phyloP scores from a whole-genome alignment of 345 rosid genomes.

The Hibiscus tridactylites region DNA sequence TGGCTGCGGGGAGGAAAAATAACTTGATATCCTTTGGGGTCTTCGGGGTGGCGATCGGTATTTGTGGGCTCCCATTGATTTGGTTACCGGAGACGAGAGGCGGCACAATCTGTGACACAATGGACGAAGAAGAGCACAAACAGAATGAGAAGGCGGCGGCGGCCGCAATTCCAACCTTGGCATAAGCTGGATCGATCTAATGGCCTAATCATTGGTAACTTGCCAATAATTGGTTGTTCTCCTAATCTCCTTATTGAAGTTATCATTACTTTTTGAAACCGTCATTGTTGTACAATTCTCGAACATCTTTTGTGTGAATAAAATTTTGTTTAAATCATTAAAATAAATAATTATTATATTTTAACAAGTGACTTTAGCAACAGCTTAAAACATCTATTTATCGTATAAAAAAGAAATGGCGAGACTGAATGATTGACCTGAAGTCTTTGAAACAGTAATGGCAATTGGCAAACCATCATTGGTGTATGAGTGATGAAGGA shows the following conservation, averaged over 20 bases:
- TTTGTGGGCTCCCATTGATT: conserved; percentile 41
- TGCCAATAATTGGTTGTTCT: not conserved
- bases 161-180: not conserved
- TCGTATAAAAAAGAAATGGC: too few species aligned
- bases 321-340: too few species aligned
- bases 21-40: conserved; percentile 38
- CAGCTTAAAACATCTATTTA: too few species aligned
- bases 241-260: not conserved
- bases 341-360: too few species aligned
- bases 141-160: not conserved
- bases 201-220: not conserved
- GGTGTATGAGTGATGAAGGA: conserved; percentile 18
- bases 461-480: conserved; percentile 23
- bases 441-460: not conserved
- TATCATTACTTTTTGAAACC: too few species aligned
- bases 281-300: too few species aligned
- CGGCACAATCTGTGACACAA: conserved; percentile 37
- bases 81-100: conserved; percentile 61
- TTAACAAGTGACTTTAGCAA: too few species aligned
- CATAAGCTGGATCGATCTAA: not conserved
- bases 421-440: too few species aligned
- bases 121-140: conserved; percentile 55
- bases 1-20: conserved; percentile 41
- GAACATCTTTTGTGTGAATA: too few species aligned
- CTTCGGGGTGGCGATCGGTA: conserved; percentile 46